phyloP scores from a whole-genome alignment of 1,284 basidiomycete species.

The Prillingera fragicola region DNA sequence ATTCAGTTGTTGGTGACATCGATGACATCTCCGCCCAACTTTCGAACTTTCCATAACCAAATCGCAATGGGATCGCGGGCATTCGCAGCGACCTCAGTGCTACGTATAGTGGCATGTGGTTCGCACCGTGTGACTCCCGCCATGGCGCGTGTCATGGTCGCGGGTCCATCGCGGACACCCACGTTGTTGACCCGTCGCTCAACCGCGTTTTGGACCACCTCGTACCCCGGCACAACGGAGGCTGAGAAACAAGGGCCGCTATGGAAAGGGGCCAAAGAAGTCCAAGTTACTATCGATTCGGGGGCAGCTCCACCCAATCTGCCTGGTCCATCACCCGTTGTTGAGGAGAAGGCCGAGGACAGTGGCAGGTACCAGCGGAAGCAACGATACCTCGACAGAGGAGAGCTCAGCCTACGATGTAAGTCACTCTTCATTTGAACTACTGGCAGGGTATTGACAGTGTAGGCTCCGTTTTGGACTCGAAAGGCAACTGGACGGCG shows the following conservation, averaged over 20 bases:
- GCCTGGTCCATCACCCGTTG: constrained; percentile 6
- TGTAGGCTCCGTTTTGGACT: constrained; percentile 77
- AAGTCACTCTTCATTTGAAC: constrained; percentile 11
- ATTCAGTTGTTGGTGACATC: too few relatives aligned
- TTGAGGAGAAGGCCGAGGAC: constrained; percentile 6
- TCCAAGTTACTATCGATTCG: too few relatives aligned
- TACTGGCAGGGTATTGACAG: not conserved
- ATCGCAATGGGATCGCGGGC: too few relatives aligned
- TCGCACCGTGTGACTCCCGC: too few relatives aligned
- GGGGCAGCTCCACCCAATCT: not conserved
- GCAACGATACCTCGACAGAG: constrained; percentile 41
- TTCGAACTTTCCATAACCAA: too few relatives aligned
- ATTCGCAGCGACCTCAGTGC: too few relatives aligned
- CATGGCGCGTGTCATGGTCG: too few relatives aligned
- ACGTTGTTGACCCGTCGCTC: constrained; percentile 4
- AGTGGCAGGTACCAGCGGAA: constrained; percentile 15
- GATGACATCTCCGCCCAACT: too few relatives aligned
- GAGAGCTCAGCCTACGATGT: constrained; percentile 45
- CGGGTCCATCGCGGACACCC: too few relatives aligned
- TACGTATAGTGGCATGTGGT: too few relatives aligned
- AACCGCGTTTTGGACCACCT: constrained; percentile 25
- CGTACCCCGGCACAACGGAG: constrained; percentile 8
- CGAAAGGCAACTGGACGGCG: constrained; percentile 78
- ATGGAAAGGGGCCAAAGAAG: too few relatives aligned
- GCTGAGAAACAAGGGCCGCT: too few relatives aligned